Conservation (phyloP, 1,284 basidiomycete species). For the Naganishia sp. region DNA sequence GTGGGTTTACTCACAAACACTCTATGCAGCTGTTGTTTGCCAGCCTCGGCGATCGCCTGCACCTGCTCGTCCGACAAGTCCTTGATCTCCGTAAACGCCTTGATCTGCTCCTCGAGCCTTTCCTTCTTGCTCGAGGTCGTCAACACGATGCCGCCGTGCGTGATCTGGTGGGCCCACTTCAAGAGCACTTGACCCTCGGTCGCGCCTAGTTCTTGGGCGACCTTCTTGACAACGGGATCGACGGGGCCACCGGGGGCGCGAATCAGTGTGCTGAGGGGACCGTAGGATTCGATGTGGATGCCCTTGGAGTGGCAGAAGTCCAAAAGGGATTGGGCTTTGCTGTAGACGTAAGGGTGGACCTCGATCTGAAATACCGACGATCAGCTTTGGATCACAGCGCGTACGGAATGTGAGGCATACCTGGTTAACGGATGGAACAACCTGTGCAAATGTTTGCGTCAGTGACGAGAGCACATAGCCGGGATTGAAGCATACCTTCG, state of each 20-base stretch:
- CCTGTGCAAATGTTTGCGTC: conserved; percentile 33
- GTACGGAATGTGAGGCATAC: conserved; percentile 44
- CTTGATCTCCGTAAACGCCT: conserved; percentile 59
- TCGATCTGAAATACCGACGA: conserved; percentile 62
- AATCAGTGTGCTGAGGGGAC: conserved; percentile 53
- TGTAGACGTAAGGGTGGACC: conserved; percentile 74
- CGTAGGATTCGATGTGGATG: conserved; percentile 70
- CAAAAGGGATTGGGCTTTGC: conserved; percentile 62
- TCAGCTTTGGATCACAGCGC: not conserved
- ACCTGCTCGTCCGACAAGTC: conserved; percentile 64
- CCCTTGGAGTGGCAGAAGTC: conserved; percentile 60
- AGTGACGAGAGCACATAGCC: not conserved
- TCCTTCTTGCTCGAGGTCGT: conserved; percentile 66
- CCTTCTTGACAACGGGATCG: conserved; percentile 58
- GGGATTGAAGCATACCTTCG: conserved; percentile 34
- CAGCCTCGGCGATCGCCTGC: conserved; percentile 43
- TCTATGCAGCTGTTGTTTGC: conserved; percentile 42
- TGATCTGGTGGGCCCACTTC: conserved; percentile 47
- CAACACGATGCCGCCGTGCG: conserved; percentile 62
- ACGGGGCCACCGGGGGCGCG: conserved; percentile 63
- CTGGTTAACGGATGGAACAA: conserved; percentile 76
- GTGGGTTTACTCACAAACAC: conserved; percentile 35
- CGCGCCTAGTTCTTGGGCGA: conserved; percentile 53
- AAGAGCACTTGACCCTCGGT: conserved; percentile 49
- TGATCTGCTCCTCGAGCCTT: conserved; percentile 67